Evolutionary conservation across 164 flowering plant species (phyloP).

Genomic region (Dillenia suffruticosa): DNA sequence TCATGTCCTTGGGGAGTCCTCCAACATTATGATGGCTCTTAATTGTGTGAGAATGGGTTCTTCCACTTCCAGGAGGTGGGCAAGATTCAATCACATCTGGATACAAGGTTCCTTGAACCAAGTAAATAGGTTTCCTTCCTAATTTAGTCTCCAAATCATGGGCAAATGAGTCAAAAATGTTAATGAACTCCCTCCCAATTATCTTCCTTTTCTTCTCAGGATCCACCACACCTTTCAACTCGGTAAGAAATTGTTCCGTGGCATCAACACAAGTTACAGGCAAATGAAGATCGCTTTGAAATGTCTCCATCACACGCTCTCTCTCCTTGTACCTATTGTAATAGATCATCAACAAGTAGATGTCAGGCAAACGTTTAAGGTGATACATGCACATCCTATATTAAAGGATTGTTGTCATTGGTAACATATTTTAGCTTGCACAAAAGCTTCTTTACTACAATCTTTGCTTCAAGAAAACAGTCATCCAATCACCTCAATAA

Average conservation of each 20-base stretch:
- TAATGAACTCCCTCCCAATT: conserved; percentile 88
- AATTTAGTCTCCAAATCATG: conserved; percentile 62
- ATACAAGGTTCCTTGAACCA: conserved; percentile 96
- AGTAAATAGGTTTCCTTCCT: conserved; percentile 64
- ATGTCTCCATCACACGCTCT: conserved; percentile 92
- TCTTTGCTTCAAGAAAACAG: conserved; percentile 2
- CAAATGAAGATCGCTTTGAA: conserved; percentile 76
- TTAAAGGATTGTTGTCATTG: no score
- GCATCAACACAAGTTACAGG: conserved; percentile 96
- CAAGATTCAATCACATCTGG: conserved; percentile 99
- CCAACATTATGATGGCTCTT: conserved; percentile 99
- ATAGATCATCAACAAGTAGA: no score
- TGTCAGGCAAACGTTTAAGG: no score
- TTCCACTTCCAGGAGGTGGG: conserved; percentile 97
- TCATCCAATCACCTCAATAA: conserved; percentile 60
- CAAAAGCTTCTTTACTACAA: no score
- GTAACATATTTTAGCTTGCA: no score
- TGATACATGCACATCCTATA: no score
- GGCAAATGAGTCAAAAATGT: conserved; percentile 76
- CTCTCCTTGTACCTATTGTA: conserved; percentile 64
- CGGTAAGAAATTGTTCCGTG: conserved; percentile 59
- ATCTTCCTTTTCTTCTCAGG: conserved; percentile 94
- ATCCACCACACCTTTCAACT: conserved; percentile 84
- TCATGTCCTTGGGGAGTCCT: conserved; percentile 99
- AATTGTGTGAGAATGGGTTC: conserved; percentile 91